Percentiles rank a stretch among this genome's conserved stretches.
phyloP scores from a whole-genome alignment of 1,284 basidiomycete genomes.

The Schizophyllum amplum region DNA sequence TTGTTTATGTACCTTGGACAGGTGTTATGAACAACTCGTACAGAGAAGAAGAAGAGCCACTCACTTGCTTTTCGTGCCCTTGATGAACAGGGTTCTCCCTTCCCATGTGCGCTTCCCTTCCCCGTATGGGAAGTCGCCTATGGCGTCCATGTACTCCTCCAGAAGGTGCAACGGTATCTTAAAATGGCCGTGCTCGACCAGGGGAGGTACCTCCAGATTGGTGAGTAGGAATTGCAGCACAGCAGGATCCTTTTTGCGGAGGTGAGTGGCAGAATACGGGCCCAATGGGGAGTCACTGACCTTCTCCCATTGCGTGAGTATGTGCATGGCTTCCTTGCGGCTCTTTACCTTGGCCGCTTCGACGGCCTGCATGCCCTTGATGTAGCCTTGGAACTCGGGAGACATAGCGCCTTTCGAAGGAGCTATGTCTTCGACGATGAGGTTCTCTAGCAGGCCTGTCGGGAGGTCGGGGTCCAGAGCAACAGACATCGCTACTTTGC shows the following conservation, averaged over 20 bases:
- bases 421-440: slow-evolving; percentile 80
- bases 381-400: slow-evolving; percentile 57
- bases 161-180: slow-evolving; percentile 68
- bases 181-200: slow-evolving; percentile 42
- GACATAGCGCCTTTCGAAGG: slow-evolving; percentile 60
- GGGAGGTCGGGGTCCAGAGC: slow-evolving; percentile 53
- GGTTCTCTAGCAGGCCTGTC: slow-evolving; percentile 40
- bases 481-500: slow-evolving; percentile 78
- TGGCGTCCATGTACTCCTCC: slow-evolving; percentile 46
- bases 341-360: slow-evolving; percentile 44
- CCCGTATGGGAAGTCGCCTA: slow-evolving; percentile 72
- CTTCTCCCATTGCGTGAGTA: slow-evolving; percentile 55
- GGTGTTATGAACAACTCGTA: background rate
- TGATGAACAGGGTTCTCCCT: slow-evolving; percentile 67
- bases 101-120: slow-evolving; percentile 51
- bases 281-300: slow-evolving; percentile 24
- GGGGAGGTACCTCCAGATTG: slow-evolving; percentile 47
- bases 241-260: slow-evolving; percentile 44
- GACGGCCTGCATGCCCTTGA: slow-evolving; percentile 65
- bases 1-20: slow-evolving; percentile 59
- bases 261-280: slow-evolving; percentile 1
- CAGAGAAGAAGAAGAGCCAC: too few species aligned
- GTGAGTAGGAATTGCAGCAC: slow-evolving; percentile 79
- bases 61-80: slow-evolving; percentile 70
- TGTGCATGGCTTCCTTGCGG: slow-evolving; percentile 57